phyloP scores from a whole-genome alignment of 805 yeast genomes.

The Pichia thaimueangensis region DNA sequence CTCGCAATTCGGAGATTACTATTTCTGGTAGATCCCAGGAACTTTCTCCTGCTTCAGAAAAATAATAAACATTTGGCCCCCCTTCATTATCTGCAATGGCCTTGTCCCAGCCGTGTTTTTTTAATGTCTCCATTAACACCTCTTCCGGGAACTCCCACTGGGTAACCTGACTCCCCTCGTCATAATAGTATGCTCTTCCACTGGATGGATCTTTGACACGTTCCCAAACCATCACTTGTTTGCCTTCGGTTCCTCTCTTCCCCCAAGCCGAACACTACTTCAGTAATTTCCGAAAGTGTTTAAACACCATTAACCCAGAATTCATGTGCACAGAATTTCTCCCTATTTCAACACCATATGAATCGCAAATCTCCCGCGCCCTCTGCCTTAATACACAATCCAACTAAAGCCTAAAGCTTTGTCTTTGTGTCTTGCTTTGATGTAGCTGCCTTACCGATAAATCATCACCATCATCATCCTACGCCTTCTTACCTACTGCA shows the following conservation, averaged over 20 bases:
- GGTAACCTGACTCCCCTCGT: slow-evolving; percentile 57
- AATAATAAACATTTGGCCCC: slow-evolving; percentile 48
- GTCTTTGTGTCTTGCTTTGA: no score
- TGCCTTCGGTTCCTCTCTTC: not conserved
- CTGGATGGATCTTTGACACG: slow-evolving; percentile 49
- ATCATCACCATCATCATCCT: no score
- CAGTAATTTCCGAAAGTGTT: no score
- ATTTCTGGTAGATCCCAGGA: slow-evolving; percentile 76
- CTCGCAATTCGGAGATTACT: slow-evolving; percentile 19
- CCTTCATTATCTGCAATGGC: slow-evolving; percentile 33
- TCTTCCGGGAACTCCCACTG: slow-evolving; percentile 78
- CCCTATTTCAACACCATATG: no score
- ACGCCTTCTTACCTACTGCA: no score
- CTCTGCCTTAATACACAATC: no score
- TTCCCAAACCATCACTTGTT: slow-evolving; percentile 47
- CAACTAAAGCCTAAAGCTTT: no score
- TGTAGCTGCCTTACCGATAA: no score
- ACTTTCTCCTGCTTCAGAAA: slow-evolving; percentile 60
- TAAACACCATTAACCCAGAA: no score
- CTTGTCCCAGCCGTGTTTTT: slow-evolving; percentile 41
- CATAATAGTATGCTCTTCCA: slow-evolving; percentile 68
- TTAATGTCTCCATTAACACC: slow-evolving; percentile 34
- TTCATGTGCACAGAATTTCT: no score
- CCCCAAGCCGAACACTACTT: no score
- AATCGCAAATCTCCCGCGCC: no score